phyloP scores from a whole-genome alignment of 1,284 basidiomycete species.

The Ganoderma resinaceum region DNA sequence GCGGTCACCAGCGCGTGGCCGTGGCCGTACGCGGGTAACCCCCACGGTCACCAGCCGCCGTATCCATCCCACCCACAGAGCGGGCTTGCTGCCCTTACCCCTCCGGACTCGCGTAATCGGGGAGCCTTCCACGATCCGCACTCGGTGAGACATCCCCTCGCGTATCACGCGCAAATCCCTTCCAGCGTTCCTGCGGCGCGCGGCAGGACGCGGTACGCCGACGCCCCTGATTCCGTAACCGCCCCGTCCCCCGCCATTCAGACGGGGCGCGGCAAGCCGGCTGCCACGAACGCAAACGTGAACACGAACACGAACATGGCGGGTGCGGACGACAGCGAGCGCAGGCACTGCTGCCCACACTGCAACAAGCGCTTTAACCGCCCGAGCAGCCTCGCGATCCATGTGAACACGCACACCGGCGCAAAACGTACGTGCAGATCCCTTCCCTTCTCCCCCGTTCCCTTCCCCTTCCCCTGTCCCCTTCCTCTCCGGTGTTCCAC shows the following conservation, averaged over 20 bases:
- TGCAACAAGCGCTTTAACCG: constrained; percentile 52
- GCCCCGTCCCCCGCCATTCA: not conserved
- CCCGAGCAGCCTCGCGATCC: constrained; percentile 51
- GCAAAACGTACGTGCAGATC: constrained; percentile 44
- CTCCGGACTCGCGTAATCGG: constrained; percentile 6
- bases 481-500: not conserved
- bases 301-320: not conserved
- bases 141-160: not conserved
- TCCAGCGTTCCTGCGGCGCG: constrained; percentile 3
- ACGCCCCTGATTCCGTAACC: not conserved
- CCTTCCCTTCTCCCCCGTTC: not conserved
- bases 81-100: not conserved
- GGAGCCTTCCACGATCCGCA: not conserved
- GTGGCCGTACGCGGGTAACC: not conserved
- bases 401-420: constrained; percentile 51
- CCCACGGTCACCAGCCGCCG: not conserved
- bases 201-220: constrained; percentile 19
- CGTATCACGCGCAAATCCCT: constrained; percentile 11
- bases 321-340: constrained; percentile 33
- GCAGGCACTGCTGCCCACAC: constrained; percentile 45
- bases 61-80: not conserved
- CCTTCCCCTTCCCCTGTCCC: not conserved
- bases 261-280: not conserved
- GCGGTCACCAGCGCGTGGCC: constrained; percentile 15
- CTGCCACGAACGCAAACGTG: constrained; percentile 1